Evolutionary conservation across 352 stramenopile genomes (phyloP).

Genomic region (Pseudoperonospora humuli): DNA sequence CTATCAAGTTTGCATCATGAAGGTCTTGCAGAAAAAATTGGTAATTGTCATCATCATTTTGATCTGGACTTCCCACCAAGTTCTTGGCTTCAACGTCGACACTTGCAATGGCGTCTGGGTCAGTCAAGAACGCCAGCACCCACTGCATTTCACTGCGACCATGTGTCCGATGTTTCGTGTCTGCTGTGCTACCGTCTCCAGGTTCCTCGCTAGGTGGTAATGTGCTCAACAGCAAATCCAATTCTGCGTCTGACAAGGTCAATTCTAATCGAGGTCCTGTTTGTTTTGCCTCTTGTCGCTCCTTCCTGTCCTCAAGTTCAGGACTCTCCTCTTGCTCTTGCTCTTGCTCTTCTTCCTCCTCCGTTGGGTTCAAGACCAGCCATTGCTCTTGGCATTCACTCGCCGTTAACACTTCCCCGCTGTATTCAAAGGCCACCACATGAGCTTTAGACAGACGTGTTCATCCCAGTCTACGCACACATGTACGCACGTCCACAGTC

Average conservation of each 20-base stretch:
- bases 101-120: constrained; percentile 37
- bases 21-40: constrained; percentile 63
- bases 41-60: constrained; percentile 35
- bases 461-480: too few relatives aligned
- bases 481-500: too few relatives aligned
- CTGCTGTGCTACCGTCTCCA: background rate
- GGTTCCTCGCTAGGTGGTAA: constrained; percentile 16
- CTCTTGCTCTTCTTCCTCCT: too few relatives aligned
- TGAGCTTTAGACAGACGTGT: too few relatives aligned
- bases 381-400: too few relatives aligned
- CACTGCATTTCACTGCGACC: constrained; percentile 52
- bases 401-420: too few relatives aligned
- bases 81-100: constrained; percentile 51
- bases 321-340: too few relatives aligned
- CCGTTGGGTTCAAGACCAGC: too few relatives aligned
- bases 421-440: too few relatives aligned
- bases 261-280: constrained; percentile 39
- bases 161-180: constrained; percentile 9
- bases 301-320: background rate
- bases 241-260: constrained; percentile 45
- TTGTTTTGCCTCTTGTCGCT: background rate
- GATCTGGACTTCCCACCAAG: constrained; percentile 26
- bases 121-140: constrained; percentile 53
- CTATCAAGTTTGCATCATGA: constrained; percentile 39
- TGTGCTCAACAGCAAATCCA: constrained; percentile 49